Conservation (phyloP, 257 asterid genomes). For the Solanum tacnaense region DNA sequence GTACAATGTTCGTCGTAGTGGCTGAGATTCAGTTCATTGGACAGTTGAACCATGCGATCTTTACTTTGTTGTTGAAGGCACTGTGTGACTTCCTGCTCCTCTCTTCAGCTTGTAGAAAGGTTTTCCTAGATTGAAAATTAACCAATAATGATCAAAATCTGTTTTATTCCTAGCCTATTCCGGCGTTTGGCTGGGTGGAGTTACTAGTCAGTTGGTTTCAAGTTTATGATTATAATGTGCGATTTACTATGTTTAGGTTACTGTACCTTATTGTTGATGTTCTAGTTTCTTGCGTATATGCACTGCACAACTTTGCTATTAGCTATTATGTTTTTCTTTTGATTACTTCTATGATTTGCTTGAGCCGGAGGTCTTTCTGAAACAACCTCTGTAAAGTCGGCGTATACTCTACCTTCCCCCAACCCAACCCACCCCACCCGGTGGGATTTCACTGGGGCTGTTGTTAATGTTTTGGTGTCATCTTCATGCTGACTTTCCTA, state of each 20-base stretch:
- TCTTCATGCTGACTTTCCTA: background rate
- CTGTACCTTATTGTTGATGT: background rate
- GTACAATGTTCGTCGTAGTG: background rate
- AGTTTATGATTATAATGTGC: background rate
- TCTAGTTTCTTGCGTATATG: background rate
- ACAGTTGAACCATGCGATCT: background rate
- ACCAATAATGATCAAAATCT: background rate
- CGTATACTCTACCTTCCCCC: accelerated
- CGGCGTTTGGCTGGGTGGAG: background rate
- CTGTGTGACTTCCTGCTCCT: background rate
- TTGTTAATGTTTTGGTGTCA: background rate
- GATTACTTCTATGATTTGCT: background rate
- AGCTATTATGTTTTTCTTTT: background rate
- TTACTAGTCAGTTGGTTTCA: background rate
- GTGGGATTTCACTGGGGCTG: background rate
- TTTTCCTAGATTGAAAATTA: background rate
- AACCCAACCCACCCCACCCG: background rate
- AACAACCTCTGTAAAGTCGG: accelerated
- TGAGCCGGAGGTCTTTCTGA: accelerated
- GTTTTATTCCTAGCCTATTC: background rate
- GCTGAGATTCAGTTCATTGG: background rate
- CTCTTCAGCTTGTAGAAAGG: background rate
- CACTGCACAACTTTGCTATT: background rate
- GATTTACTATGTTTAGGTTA: background rate
- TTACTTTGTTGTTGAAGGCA: background rate